Evolutionary conservation across 805 yeast genomes (phyloP).

Genomic region (Kluyveromyces starmeri): DNA sequence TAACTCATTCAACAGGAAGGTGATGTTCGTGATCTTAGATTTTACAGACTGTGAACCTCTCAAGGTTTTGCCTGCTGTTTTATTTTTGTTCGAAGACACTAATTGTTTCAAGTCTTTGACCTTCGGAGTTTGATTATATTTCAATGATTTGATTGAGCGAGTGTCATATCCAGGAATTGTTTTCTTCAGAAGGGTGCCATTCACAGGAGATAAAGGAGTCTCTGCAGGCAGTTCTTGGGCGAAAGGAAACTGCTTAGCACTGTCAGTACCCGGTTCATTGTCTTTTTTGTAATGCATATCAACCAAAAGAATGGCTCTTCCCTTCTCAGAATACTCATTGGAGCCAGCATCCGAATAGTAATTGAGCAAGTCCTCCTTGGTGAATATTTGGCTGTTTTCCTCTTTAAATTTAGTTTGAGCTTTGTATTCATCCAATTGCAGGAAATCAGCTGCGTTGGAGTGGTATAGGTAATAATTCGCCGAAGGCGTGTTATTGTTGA

Average conservation of each 20-base stretch:
- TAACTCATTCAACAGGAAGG: conserved; percentile 28
- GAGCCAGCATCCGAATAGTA: conserved; percentile 26
- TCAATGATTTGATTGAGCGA: conserved; percentile 6
- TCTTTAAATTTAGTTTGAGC: conserved; percentile 17
- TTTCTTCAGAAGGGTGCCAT: not conserved
- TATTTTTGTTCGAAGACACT: conserved; percentile 6
- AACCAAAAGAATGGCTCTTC: conserved; percentile 21
- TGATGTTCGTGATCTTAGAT: conserved; percentile 30
- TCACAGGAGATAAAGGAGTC: not conserved
- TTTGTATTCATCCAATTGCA: conserved; percentile 21
- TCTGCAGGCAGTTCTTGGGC: not conserved
- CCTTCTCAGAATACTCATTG: conserved; percentile 24
- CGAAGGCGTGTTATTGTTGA: conserved; percentile 13
- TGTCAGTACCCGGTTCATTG: not conserved
- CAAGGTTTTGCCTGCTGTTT: conserved; percentile 7
- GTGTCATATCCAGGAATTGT: conserved; percentile 1
- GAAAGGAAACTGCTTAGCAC: not conserved
- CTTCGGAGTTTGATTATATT: conserved; percentile 17
- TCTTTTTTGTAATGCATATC: conserved; percentile 5
- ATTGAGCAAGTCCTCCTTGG: conserved; percentile 23
- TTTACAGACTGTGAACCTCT: conserved; percentile 29
- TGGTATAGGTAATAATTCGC: conserved; percentile 25
- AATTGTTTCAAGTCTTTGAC: conserved; percentile 24
- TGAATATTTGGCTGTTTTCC: conserved; percentile 13
- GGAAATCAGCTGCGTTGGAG: conserved; percentile 21